These are phyloP conservation scores for Baudoinia panamericana DNA, from an alignment of 495 filamentous ascomycete species.

Conservation along the genomic window DNA sequence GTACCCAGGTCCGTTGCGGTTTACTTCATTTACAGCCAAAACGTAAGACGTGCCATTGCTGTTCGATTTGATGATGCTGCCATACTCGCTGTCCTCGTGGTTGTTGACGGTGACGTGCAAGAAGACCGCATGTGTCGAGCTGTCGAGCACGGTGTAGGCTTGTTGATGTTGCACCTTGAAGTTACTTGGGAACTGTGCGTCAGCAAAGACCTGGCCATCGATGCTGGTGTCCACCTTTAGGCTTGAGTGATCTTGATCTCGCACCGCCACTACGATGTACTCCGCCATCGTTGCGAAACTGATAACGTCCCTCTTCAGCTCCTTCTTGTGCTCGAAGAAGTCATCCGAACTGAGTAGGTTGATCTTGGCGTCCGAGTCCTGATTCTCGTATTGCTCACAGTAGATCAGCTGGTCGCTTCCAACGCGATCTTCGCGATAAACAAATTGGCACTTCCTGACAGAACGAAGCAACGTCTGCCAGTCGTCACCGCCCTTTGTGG, in stretches of 20 bases:
- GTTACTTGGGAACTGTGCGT: slow-evolving; percentile 71
- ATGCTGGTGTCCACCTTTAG: slow-evolving; percentile 70
- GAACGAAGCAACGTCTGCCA: slow-evolving; percentile 59
- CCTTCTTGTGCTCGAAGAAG: slow-evolving; percentile 50
- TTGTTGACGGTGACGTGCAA: slow-evolving; percentile 70
- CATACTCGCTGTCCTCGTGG: slow-evolving; percentile 48
- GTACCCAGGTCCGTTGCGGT: slow-evolving; percentile 58
- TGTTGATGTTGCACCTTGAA: slow-evolving; percentile 61
- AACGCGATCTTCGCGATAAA: slow-evolving; percentile 43
- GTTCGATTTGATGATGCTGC: slow-evolving; percentile 92
- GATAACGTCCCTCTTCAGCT: slow-evolving; percentile 54
- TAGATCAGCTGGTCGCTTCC: slow-evolving; percentile 57
- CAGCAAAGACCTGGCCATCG: slow-evolving; percentile 68
- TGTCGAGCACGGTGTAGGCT: slow-evolving; percentile 85
- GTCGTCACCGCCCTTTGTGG: slow-evolving; percentile 57
- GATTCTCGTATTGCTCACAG: slow-evolving; percentile 61
- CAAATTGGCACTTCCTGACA: slow-evolving; percentile 71
- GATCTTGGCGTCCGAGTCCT: slow-evolving; percentile 44
- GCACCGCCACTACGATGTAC: slow-evolving; percentile 83
- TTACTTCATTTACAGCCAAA: slow-evolving; percentile 61
- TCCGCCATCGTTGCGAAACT: slow-evolving; percentile 87
- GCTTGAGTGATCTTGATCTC: slow-evolving; percentile 47
- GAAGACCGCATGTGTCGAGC: slow-evolving; percentile 83
- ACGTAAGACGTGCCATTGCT: slow-evolving; percentile 95
- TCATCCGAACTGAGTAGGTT: slow-evolving; percentile 61